These are phyloP conservation scores for Nothophoma quercina DNA, from an alignment of 2,329 filamentous ascomycete genomes.

Conservation along the genomic window DNA sequence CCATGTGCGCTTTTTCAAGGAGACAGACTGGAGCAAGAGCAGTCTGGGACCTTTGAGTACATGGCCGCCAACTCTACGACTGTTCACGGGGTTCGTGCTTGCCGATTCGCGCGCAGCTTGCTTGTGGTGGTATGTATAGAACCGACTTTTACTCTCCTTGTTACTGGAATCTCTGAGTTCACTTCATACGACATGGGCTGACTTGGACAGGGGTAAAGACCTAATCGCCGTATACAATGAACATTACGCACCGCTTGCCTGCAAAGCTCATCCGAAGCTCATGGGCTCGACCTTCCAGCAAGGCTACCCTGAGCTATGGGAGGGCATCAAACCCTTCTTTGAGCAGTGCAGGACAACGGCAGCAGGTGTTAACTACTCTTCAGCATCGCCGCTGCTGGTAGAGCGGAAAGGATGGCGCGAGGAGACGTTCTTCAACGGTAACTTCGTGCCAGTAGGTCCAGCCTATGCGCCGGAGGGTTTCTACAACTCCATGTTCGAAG, in stretches of 20 bases:
- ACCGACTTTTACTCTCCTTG: background rate
- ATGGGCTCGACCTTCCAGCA: constrained; percentile 42
- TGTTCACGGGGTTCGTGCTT: constrained; percentile 42
- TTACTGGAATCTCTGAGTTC: background rate
- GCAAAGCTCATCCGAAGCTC: constrained; percentile 37
- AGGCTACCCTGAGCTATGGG: constrained; percentile 42
- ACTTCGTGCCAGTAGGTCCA: constrained; percentile 41
- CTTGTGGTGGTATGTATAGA: constrained; percentile 40
- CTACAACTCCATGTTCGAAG: constrained; percentile 43
- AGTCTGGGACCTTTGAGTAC: constrained; percentile 33
- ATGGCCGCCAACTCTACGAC: constrained; percentile 39
- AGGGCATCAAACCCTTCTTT: constrained; percentile 31
- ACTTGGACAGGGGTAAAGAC: constrained; percentile 31
- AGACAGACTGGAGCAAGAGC: constrained; percentile 37
- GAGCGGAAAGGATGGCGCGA: constrained; percentile 41
- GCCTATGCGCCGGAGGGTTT: constrained; percentile 39
- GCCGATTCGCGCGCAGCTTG: constrained; percentile 43
- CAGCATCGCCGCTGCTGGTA: constrained; percentile 31
- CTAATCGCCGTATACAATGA: constrained; percentile 47
- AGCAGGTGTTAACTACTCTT: constrained; percentile 35
- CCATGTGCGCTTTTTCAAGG: constrained; percentile 45
- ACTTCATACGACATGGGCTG: background rate
- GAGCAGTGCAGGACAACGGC: constrained; percentile 33
- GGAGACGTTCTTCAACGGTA: constrained; percentile 44
- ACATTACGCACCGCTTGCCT: constrained; percentile 37